These are phyloP conservation scores for Lithocarpus polystachyus DNA, from an alignment of 306 rosid genomes.

Conservation along the genomic window DNA sequence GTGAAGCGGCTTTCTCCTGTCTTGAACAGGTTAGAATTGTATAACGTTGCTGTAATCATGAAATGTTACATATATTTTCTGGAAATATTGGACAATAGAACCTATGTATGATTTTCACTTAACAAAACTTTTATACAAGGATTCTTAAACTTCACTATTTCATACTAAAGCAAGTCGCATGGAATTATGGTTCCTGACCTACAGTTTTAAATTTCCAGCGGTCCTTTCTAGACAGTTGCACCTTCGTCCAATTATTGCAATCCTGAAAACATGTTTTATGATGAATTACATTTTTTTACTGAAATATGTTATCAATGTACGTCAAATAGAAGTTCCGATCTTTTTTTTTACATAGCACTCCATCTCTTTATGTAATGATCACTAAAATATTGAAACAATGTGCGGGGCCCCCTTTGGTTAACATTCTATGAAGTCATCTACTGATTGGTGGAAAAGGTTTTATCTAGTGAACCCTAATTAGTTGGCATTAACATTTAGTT, in stretches of 20 bases:
- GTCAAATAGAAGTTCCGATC: neutral
- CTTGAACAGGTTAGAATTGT: slow-evolving; percentile 67
- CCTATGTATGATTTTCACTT: neutral
- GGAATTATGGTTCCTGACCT: neutral
- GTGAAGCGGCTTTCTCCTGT: slow-evolving; percentile 81
- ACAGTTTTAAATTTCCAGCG: neutral
- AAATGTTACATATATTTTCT: slow-evolving; percentile 1
- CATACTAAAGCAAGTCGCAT: neutral
- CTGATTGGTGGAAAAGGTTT: neutral
- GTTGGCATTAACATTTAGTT: neutral
- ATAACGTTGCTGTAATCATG: neutral
- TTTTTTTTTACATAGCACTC: neutral
- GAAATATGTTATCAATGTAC: neutral
- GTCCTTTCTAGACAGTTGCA: neutral
- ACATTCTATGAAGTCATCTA: neutral
- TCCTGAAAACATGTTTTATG: neutral
- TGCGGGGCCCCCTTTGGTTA: neutral
- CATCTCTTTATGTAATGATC: neutral
- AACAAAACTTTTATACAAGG: neutral
- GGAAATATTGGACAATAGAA: neutral
- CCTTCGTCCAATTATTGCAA: neutral
- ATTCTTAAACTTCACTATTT: neutral
- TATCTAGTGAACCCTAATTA: neutral
- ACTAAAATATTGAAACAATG: neutral
- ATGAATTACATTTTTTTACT: neutral